A percentile compares a stretch with the other conserved stretches of the same genome.
phyloP scores from a whole-genome alignment of 352 stramenopile genomes.

The Globisporangium cederbergense region DNA sequence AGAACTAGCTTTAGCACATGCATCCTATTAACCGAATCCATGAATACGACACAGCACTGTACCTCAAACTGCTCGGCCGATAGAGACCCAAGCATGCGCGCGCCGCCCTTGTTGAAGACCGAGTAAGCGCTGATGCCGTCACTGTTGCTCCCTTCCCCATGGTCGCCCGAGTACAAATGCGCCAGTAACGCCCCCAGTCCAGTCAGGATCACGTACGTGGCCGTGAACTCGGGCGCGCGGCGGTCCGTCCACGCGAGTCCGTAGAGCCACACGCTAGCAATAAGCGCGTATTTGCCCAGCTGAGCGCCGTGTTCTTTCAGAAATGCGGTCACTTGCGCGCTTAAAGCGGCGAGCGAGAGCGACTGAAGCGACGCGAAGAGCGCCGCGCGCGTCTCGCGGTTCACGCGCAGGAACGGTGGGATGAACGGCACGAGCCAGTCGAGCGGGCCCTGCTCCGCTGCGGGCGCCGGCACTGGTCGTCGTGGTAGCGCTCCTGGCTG shows the following conservation, averaged over 20 bases:
- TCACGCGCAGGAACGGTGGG: conserved; percentile 73
- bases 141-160: background rate
- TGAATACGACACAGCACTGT: background rate
- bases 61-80: conserved; percentile 86
- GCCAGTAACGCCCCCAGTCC: conserved; percentile 37
- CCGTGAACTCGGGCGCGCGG: conserved; percentile 49
- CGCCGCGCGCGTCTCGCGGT: conserved; percentile 61
- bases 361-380: conserved; percentile 37
- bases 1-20: background rate
- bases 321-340: conserved; percentile 17
- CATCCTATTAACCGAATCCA: background rate
- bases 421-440: conserved; percentile 85
- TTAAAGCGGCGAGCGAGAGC: conserved; percentile 13
- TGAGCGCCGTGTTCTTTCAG: conserved; percentile 23
- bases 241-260: conserved; percentile 45
- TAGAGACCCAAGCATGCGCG: conserved; percentile 74
- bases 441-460: conserved; percentile 32
- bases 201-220: conserved; percentile 60
- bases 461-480: background rate
- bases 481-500: conserved; percentile 2
- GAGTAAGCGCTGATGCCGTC: conserved; percentile 74
- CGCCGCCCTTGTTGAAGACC: conserved; percentile 67
- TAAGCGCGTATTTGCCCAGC: conserved; percentile 20
- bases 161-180: conserved; percentile 33
- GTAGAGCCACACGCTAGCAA: conserved; percentile 35